Base-by-base conservation (phyloP, 345 rosid genomes). In the Atalantia buxifolia region DNA sequence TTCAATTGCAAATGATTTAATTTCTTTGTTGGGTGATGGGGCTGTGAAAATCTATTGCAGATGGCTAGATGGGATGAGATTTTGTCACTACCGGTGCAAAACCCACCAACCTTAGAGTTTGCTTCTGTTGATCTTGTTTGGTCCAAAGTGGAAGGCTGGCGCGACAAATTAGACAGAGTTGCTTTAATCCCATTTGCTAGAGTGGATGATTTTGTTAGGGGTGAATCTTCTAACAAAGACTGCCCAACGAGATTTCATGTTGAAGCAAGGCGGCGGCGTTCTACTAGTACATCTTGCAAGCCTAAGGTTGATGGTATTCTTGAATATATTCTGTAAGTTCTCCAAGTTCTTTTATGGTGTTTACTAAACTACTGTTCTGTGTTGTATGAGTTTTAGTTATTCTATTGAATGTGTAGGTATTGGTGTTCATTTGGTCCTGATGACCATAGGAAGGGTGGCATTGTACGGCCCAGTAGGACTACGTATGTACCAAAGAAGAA, bases 391-490 rank as follows among this genome's bases (percentile, higher is more conserved):
- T 42, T 75, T 77, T 30, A 78, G 21, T 81, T 64, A 25, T 78
- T 40, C 28, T 35, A 57, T 82, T 80, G 19, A 79, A 74, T 77
- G 72, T 80, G 72, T 85, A 95, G 98, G 92, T 95, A 95, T 83
- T 95, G 98, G 99, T 95, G 98, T 85, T 95, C 99, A 25, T 95
- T 92, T 87, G 99, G 98, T 33, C 97, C 99, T 53, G 97, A 95
- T 82, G 99, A 94, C 79, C 97, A 91, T 77, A 85, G 98, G 75
- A 92, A 88, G 82, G 98, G 99, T 48, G 95, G 98, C 71, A 63
- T 89, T 48, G 92, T 94, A 36, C 85, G 98, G 71, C 98, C 99
- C 30, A 94, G 99, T 77, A 85, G 98, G 89, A 91, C 79, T 79
- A 90, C 93, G 4, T 93, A 90, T 76, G 84, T 91, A 45, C 93